A percentile compares a stretch with the other conserved stretches of the same genome.
phyloP scores from a whole-genome alignment of 164 flowering plant genomes.

The Kingdonia uniflora region DNA sequence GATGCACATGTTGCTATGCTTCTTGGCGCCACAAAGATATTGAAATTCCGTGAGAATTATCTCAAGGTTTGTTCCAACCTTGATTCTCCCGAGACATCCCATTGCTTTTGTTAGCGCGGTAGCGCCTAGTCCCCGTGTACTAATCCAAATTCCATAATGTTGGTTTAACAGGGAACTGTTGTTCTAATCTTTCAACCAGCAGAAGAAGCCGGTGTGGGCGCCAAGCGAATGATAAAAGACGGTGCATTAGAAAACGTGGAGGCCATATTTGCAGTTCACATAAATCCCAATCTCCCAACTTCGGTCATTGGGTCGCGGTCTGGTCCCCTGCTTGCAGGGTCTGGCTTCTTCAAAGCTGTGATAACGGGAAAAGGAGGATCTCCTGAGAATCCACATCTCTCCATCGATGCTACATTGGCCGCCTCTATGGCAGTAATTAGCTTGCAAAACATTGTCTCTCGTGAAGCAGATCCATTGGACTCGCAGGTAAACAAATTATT shows the following conservation, averaged over 20 bases:
- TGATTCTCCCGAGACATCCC: too few species aligned
- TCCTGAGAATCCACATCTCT: slow-evolving; percentile 24
- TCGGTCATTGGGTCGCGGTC: slow-evolving; percentile 53
- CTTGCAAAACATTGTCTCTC: slow-evolving; percentile 60
- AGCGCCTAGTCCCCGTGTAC: too few species aligned
- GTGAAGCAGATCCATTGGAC: slow-evolving; percentile 65
- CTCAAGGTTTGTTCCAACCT: slow-evolving; percentile 31
- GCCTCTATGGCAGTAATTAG: slow-evolving; percentile 41
- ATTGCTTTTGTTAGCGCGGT: too few species aligned
- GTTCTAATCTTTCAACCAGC: slow-evolving; percentile 20
- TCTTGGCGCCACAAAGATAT: slow-evolving; percentile 76
- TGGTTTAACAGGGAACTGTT: slow-evolving; percentile 6
- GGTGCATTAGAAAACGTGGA: slow-evolving; percentile 43
- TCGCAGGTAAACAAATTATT: slow-evolving; percentile 23
- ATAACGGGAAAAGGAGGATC: slow-evolving; percentile 32
- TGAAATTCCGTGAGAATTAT: slow-evolving; percentile 49
- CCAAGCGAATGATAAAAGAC: slow-evolving; percentile 57
- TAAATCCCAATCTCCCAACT: slow-evolving; percentile 26
- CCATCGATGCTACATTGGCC: slow-evolving; percentile 52
- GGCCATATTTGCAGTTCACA: slow-evolving; percentile 64
- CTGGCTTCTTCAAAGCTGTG: slow-evolving; percentile 32
- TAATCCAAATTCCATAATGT: not conserved
- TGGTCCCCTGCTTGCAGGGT: slow-evolving; percentile 55
- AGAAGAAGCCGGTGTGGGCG: slow-evolving; percentile 70
- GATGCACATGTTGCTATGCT: slow-evolving; percentile 96